Evolutionary conservation across 768 basidiomycete genomes (phyloP).

Genomic region (Mycena amicta): DNA sequence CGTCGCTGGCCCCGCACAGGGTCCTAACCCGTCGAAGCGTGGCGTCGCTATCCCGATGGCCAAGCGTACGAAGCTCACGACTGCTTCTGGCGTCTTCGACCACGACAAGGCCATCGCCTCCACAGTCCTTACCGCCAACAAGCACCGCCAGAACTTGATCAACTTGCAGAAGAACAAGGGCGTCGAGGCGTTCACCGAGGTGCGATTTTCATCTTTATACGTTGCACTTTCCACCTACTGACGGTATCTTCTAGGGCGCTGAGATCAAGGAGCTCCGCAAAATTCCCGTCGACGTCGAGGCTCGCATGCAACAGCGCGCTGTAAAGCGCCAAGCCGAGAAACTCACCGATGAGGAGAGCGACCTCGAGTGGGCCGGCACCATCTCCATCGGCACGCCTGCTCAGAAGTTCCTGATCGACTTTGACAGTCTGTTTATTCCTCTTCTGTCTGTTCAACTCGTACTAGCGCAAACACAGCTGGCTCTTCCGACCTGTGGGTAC

Average conservation of each 20-base stretch:
- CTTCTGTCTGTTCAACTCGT: neutral
- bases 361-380: slow-evolving; percentile 42
- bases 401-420: slow-evolving; percentile 41
- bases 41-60: slow-evolving; percentile 21
- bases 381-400: slow-evolving; percentile 43
- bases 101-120: slow-evolving; percentile 23
- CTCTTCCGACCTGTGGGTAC: slow-evolving; percentile 30
- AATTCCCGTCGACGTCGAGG: slow-evolving; percentile 21
- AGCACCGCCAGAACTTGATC: slow-evolving; percentile 41
- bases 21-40: slow-evolving; percentile 19
- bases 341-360: slow-evolving; percentile 36
- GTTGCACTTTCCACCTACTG: neutral
- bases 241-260: slow-evolving; percentile 22
- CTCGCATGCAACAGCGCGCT: slow-evolving; percentile 16
- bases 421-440: slow-evolving; percentile 35
- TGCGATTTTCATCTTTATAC: neutral
- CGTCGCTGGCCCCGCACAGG: slow-evolving; percentile 6
- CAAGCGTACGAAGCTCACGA: slow-evolving; percentile 18
- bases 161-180: slow-evolving; percentile 38
- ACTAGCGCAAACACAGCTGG: slow-evolving; percentile 5
- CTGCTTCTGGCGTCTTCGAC: slow-evolving; percentile 22
- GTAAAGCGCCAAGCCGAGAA: slow-evolving; percentile 35
- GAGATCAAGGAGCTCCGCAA: slow-evolving; percentile 31
- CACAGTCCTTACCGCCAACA: slow-evolving; percentile 28
- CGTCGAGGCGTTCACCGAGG: slow-evolving; percentile 16